A percentile compares a stretch with the other conserved stretches of the same genome.
Evolutionary conservation across 2,329 filamentous ascomycete species (phyloP).

Genomic region (Annulohypoxylon truncatum): DNA sequence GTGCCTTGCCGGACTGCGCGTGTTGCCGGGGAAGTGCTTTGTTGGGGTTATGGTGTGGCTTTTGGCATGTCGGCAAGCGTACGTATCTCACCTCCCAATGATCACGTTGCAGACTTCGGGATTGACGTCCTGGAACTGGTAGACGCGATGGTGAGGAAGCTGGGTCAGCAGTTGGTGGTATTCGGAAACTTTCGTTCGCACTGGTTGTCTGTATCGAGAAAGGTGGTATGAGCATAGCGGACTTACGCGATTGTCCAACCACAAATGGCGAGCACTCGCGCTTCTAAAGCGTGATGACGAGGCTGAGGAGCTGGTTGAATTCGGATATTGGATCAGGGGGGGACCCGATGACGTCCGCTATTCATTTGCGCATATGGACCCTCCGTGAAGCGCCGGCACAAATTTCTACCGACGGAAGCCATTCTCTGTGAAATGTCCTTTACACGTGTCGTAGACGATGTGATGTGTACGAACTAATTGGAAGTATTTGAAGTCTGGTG

Average conservation of each 20-base stretch:
- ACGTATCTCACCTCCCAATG: neutral
- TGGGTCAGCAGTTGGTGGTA: neutral
- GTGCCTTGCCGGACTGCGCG: neutral
- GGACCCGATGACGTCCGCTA: neutral
- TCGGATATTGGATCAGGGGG: neutral
- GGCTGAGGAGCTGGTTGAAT: neutral
- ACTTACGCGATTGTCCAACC: neutral
- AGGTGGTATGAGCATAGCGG: neutral
- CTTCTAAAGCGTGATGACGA: neutral
- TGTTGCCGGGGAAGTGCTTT: constrained; percentile 13
- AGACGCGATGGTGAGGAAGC: neutral
- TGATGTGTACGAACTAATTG: too few relatives aligned
- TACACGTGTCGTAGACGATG: too few relatives aligned
- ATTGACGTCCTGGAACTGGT: neutral
- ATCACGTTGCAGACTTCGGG: neutral
- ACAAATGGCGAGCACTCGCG: neutral
- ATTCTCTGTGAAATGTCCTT: too few relatives aligned
- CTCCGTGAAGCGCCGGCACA: neutral
- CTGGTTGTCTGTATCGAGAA: neutral
- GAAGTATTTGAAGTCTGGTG: too few relatives aligned
- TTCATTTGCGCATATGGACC: neutral
- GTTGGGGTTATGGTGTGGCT: constrained; percentile 12
- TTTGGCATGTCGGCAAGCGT: constrained; percentile 7
- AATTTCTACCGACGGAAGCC: too few relatives aligned
- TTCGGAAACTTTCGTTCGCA: neutral